Base-by-base conservation (phyloP, 345 rosid species). In the Psidium guajava region DNA sequence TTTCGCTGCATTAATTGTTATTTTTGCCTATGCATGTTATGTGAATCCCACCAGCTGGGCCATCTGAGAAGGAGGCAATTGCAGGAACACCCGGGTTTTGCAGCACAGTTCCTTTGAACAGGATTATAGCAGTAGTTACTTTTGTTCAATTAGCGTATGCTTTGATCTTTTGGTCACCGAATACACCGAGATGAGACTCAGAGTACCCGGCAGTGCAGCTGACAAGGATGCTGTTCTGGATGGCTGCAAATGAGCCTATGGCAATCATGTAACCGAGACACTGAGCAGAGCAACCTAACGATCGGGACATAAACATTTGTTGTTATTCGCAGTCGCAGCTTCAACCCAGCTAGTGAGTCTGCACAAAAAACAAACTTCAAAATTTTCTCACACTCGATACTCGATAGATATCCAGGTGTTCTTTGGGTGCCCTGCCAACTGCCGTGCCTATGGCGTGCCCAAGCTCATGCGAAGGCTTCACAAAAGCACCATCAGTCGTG, bases 171-270 rank as follows among this genome's bases (percentile, higher is more conserved):
- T 47, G 12, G 2, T 92, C 91, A 0, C 87, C 87, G 27, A 16
- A 18, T 18, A 53, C 86, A 81, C 91, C 85, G 73, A 93, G 88
- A 24, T 91, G 91, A 1, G 91, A 83, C 36, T 95, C 94, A 0
- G 86, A 84, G 61, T 94, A 91, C 8, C 93, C 95, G 0, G 87
- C 91, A 14, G 94, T 73, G 59, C 87, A 90, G 49, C 91, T 91
- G n/a, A 92, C 93, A 27, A 92, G 90, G 82, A 95, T 93, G 47
- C 95, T 95, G 51, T 90, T 91, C 57, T 84, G 85, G 50, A 91
- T 89, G 1, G 95, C 94, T 6, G 92, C 92, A 85, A 94, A 94
- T 1, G 98, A 87, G 44, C 95, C 98, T 25, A 95, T 86, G 0
- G 93, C 92, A 16, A 93, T 36, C 27, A 91, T 87, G 84, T 93